Base-by-base conservation (phyloP, 1,139 yeast species). In the Candida pseudoviswanathii region DNA sequence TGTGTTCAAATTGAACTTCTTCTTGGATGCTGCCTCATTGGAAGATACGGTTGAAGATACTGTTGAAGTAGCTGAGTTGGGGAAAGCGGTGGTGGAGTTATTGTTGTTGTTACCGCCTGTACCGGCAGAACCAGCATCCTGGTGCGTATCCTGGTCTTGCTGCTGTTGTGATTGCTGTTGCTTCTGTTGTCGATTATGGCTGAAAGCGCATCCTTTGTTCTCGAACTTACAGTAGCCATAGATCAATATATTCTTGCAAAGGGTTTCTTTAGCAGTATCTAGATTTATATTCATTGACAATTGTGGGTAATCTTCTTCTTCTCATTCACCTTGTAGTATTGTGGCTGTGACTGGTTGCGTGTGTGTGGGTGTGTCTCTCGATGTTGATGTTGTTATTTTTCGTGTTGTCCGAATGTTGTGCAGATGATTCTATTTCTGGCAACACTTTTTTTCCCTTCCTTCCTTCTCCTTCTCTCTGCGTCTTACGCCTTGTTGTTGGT, bases 171-270 rank as follows among this genome's bases (percentile, higher is more conserved):
- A 47, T 37, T 45, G 45, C n/a, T 40, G 43, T 27, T 47, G 46
- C 31, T 55, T 51, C 27, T 38, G 54, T 24, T 63, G 52, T 58
- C 59, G 60, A 44, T 80, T 82, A 61, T 90, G 97, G 49, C 82
- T 84, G 64, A 89, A 90, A 2, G 87, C 88, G 65, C 97, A 90
- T 21, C 97, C 96, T 62, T 89, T 90, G 58, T 88, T 88, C 58
- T 89, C 94, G 69, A 81, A 90, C 66, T 89, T 89, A 73, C 97
- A 91, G 61, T 81, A 89, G 7, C 97, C 97, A 69, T 89, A 91
- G 44, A 89, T 89, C 47, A 86, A 81, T 51, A 90, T 85, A 63
- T 90, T 90, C 65, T 94, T 80, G 69, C 97, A 90, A 51, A 88
- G 91, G 37, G 90, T 86, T 57, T 86, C 89, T 66, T 81, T 85